These are phyloP conservation scores for Discostella pseudostelligera DNA, from an alignment of 108 stramenopile species.

Conservation along the genomic window DNA sequence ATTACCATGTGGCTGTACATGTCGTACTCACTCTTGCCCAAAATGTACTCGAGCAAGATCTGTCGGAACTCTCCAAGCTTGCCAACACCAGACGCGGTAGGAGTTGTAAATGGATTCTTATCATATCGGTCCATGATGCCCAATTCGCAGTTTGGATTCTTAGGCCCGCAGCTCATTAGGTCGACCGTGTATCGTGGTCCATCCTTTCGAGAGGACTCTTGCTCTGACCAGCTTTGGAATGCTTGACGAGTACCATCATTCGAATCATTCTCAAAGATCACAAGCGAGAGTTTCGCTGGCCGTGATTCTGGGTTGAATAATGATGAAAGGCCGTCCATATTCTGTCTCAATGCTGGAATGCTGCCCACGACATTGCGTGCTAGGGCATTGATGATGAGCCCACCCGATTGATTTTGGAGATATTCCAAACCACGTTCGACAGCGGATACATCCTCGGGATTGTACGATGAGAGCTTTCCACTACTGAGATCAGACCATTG, in stretches of 20 bases:
- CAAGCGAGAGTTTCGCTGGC: constrained; percentile 21
- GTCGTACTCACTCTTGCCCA: constrained; percentile 27
- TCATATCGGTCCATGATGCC: constrained; percentile 48
- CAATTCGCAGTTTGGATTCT: constrained; percentile 45
- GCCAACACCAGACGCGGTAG: constrained; percentile 40
- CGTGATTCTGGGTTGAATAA: constrained; percentile 29
- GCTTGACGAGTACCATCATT: constrained; percentile 40
- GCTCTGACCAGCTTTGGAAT: constrained; percentile 36
- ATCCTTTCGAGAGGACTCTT: constrained; percentile 9
- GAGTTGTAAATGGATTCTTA: constrained; percentile 25
- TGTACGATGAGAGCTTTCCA: constrained; percentile 36
- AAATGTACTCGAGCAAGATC: constrained; percentile 36
- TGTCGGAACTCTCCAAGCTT: constrained; percentile 53
- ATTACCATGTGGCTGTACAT: constrained; percentile 53
- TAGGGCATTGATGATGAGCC: constrained; percentile 45
- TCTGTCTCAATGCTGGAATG: constrained; percentile 36
- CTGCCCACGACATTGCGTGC: constrained; percentile 41
- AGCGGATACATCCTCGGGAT: constrained; percentile 42
- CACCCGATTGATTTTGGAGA: constrained; percentile 32
- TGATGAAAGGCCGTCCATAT: constrained; percentile 42
- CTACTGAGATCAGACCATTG: constrained; percentile 40
- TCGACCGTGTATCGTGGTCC: constrained; percentile 32
- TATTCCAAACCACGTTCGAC: constrained; percentile 44
- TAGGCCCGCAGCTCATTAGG: constrained; percentile 40
- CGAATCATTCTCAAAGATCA: constrained; percentile 55